Base-by-base conservation (phyloP, 257 asterid species). In the Plectranthus barbatus region DNA sequence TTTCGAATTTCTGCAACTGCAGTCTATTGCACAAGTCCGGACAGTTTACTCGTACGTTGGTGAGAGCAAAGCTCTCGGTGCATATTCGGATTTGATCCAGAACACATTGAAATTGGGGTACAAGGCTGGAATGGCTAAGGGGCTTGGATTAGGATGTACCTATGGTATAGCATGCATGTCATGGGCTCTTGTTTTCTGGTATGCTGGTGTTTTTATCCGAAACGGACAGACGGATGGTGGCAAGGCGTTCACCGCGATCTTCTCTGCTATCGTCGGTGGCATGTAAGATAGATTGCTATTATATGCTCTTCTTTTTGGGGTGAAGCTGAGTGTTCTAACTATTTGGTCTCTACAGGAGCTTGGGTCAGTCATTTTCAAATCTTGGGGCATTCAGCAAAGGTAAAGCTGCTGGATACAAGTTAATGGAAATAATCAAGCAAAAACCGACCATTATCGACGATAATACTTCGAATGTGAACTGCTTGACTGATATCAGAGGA, bases 61-160 rank as follows among this genome's bases (percentile, higher is more conserved):
- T 7, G 97, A 93, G 84, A 79, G 70, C 29, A 87, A 82, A 80
- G 90, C 93, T 65, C 84, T 87, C 17, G 48, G 73, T 58, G 76
- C 97, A 4, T 92, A 90, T 74, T 90, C 97, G 3, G 97, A 93
- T 75, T 84, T 90, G 59, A 85, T 93, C 71, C 95, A 90, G 21
- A 90, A 84, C 67, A 90, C 99, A 0, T 64, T 90, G 50, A 87
- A 90, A 75, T 87, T 93, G n/a, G 96, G 97, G 39, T 93, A 93
- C 79, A 93, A 81, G 80, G 97, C 97, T 19, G 99, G 99, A 33
- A 90, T 93, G 94, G 99, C 99, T 45, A 93, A 90, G 77, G 99
- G 99, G 17, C 84, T 93, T 14, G 99, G 99, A 50, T 69, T 93
- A 60, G 99, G 97, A 67, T 93, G 97, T 67, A 90, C 97, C 10